Evolutionary conservation across 1,284 basidiomycete species (phyloP), one percentile per base, ranked within the genome.

Genomic region (Ustilago vetiveriae): DNA sequence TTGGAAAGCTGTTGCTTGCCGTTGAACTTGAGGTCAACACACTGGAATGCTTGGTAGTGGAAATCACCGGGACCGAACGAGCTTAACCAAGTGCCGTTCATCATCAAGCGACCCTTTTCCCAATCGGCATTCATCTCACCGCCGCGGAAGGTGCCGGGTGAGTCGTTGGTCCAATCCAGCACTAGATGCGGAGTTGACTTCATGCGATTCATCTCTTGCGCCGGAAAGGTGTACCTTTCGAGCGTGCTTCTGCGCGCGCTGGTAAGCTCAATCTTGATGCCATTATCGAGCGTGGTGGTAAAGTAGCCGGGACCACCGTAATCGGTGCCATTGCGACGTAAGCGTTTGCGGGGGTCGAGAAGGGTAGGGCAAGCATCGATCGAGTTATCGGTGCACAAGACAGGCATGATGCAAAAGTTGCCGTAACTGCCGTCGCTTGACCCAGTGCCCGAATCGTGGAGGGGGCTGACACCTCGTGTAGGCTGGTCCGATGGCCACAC

Each of bases 381-480:
- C 46, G 55, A 41, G 44, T 63, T 57, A 39, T 60, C 54, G 13
- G 32, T 47, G 55, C 76, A 78, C 21, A 77, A 50, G 19, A 77
- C 59, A 24, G 76, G 75, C 66, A 75, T 72, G 38, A 69, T 60
- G 48, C 68, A 72, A 23, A 71, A 76, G 60, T 77, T 76, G 37
- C 76, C 76, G 33, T 60, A 77, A 41, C 63, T 68, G 24, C 76
- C 75, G 11, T 45, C 49, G 27, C 65, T 68, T 13, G 76, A 78
- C 30, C 76, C 75, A 4, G 76, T 78, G 27, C 76, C 76, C 17
- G 72, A 68, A 44, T 78, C 76, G 50, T 78, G 76, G 7, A 78
- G 62, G 1, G 60, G 54, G 14, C 63, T 68, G 22, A 78, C 48
- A 21, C 76, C 75, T n/a, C 76, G 72, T 16, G 76, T 68, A 7